phyloP scores from a whole-genome alignment of 495 filamentous ascomycete species.

The Choiromyces venosus region DNA sequence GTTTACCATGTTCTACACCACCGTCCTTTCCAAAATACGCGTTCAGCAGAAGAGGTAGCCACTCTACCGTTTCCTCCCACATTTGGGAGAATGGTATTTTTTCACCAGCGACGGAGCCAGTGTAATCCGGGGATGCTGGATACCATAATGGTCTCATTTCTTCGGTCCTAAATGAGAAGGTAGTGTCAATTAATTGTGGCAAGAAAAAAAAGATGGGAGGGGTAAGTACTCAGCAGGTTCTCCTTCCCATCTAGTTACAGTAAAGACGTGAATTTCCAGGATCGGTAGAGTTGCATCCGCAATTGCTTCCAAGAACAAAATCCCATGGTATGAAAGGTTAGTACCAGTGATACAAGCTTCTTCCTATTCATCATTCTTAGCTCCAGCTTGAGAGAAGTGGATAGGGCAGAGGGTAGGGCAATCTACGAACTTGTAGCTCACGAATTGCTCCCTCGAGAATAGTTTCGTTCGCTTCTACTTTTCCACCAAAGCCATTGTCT shows the following conservation, averaged over 20 bases:
- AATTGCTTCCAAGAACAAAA: conserved; percentile 37
- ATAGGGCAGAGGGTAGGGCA: not conserved
- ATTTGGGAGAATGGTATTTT: conserved; percentile 33
- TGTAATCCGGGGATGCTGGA: conserved; percentile 8
- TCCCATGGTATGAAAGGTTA: conserved; percentile 32
- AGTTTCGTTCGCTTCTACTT: conserved; percentile 38
- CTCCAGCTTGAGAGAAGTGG: not conserved
- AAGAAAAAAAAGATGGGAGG: not conserved
- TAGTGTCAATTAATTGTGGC: not conserved
- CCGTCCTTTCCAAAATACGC: conserved; percentile 25
- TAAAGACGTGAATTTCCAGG: conserved; percentile 37
- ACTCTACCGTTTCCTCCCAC: conserved; percentile 38
- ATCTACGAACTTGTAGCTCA: conserved; percentile 32
- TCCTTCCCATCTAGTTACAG: conserved; percentile 32
- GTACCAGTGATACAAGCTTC: conserved; percentile 34
- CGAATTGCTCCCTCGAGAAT: conserved; percentile 37
- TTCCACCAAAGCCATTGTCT: conserved; percentile 43
- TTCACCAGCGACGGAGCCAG: conserved; percentile 9
- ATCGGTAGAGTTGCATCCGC: conserved; percentile 28
- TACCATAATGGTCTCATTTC: conserved; percentile 41
- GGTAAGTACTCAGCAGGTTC: conserved; percentile 28
- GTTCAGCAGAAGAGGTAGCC: conserved; percentile 28
- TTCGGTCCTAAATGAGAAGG: conserved; percentile 28
- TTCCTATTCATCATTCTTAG: conserved; percentile 19
- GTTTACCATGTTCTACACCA: conserved; percentile 1